Conservation (phyloP, 2,329 filamentous ascomycete genomes). For the Aotearoamyces nothofagi region DNA sequence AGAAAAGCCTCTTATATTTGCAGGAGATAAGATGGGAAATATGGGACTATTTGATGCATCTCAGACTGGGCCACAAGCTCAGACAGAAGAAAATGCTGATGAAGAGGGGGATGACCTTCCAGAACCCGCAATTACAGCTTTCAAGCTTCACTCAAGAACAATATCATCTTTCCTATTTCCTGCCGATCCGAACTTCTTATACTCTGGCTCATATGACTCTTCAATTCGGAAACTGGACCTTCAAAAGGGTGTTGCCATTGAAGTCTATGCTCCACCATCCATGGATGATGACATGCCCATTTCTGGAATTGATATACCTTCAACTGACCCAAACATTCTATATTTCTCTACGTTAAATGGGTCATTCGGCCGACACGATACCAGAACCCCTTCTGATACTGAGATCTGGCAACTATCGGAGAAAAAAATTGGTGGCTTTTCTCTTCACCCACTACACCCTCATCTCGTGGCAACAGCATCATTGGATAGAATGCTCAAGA, state of each 20-base stretch:
- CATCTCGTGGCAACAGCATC: conserved; percentile 82
- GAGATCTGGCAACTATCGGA: conserved; percentile 67
- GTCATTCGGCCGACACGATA: conserved; percentile 66
- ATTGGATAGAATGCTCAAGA: conserved; percentile 72
- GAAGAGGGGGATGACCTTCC: conserved; percentile 47
- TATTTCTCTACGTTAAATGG: conserved; percentile 84
- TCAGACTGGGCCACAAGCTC: conserved; percentile 39
- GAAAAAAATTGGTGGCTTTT: conserved; percentile 93
- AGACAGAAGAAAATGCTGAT: conserved; percentile 46
- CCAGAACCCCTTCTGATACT: conserved; percentile 41
- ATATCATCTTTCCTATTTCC: conserved; percentile 75
- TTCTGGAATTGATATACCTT: conserved; percentile 68
- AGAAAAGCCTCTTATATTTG: conserved; percentile 79
- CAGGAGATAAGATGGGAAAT: conserved; percentile 85
- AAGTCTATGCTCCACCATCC: conserved; percentile 65
- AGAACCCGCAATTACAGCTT: conserved; percentile 70
- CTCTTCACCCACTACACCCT: conserved; percentile 61
- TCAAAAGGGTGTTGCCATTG: conserved; percentile 60
- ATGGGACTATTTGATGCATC: conserved; percentile 85
- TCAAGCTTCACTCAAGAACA: conserved; percentile 81
- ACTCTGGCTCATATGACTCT: conserved; percentile 82
- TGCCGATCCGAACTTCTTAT: conserved; percentile 58
- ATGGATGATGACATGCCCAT: conserved; percentile 60
- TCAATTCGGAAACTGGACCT: conserved; percentile 81
- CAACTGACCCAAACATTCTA: conserved; percentile 54